Percentiles rank a stretch among this genome's conserved stretches.
phyloP scores from a whole-genome alignment of 2,329 filamentous ascomycete genomes.

The Tolypocladium paradoxum region DNA sequence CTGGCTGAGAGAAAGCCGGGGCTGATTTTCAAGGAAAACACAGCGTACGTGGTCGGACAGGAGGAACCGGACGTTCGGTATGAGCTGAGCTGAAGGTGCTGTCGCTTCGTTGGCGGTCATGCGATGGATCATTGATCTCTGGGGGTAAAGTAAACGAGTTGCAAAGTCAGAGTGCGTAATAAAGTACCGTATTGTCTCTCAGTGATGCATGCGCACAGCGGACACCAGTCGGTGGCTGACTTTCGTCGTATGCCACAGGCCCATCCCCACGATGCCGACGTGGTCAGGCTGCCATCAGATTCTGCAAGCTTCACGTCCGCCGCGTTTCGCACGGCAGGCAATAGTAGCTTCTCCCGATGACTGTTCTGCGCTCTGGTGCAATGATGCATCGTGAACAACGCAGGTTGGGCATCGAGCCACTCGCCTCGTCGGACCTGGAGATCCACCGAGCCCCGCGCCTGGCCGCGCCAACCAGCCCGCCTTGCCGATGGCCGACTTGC shows the following conservation, averaged over 20 bases:
- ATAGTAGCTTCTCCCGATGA: too few species aligned
- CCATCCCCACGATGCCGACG: too few species aligned
- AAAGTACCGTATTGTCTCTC: not conserved
- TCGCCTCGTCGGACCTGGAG: not conserved
- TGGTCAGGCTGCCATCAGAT: too few species aligned
- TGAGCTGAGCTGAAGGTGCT: not conserved
- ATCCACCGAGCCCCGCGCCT: not conserved
- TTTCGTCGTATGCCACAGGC: too few species aligned
- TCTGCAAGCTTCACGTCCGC: not conserved
- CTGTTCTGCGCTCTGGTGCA: not conserved
- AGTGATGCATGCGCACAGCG: too few species aligned
- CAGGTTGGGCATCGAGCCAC: not conserved
- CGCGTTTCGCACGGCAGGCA: not conserved
- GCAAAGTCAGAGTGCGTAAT: too few species aligned
- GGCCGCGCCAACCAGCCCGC: not conserved
- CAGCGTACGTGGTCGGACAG: constrained; percentile 6
- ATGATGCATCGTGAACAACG: not conserved
- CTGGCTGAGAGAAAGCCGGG: constrained; percentile 73
- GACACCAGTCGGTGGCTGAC: too few species aligned
- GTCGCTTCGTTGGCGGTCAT: not conserved
- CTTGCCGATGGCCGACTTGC: not conserved
- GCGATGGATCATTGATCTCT: not conserved
- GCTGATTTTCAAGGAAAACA: constrained; percentile 37
- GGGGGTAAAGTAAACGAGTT: not conserved
- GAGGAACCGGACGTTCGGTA: not conserved